A percentile compares a stretch with the other conserved stretches of the same genome.
phyloP scores from a whole-genome alignment of 2,329 filamentous ascomycete genomes.

The Talaromyces sp. region DNA sequence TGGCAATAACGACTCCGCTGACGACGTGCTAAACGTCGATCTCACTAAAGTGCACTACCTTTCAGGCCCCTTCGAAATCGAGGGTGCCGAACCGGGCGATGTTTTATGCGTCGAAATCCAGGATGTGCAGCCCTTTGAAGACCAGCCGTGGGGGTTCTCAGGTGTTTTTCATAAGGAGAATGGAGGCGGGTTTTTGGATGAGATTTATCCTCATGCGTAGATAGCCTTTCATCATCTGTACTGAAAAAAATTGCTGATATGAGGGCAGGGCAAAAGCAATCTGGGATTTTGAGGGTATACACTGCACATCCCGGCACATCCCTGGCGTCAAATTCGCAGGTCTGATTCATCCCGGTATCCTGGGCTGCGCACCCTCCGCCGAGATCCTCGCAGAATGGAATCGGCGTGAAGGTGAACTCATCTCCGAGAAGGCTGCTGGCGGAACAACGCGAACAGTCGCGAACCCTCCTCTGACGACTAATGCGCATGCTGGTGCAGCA shows the following conservation, averaged over 20 bases:
- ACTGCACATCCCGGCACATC: constrained; percentile 81
- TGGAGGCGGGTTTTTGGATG: constrained; percentile 84
- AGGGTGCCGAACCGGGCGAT: constrained; percentile 79
- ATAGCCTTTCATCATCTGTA: too few species aligned
- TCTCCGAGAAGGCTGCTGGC: constrained; percentile 55
- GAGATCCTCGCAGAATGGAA: constrained; percentile 82
- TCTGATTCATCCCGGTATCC: constrained; percentile 85
- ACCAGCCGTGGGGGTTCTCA: constrained; percentile 86
- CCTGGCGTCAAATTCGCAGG: constrained; percentile 84
- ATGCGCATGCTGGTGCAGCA: constrained; percentile 68
- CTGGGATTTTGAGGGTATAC: constrained; percentile 74
- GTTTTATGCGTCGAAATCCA: constrained; percentile 84
- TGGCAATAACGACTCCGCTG: constrained; percentile 81
- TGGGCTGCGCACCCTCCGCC: constrained; percentile 80
- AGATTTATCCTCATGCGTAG: constrained; percentile 77
- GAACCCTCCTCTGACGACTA: constrained; percentile 68
- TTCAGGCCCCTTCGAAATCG: constrained; percentile 82
- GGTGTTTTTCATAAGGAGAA: constrained; percentile 77
- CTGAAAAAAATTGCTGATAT: neutral
- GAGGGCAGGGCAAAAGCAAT: constrained; percentile 60
- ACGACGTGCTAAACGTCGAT: constrained; percentile 81
- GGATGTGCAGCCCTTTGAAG: constrained; percentile 83
- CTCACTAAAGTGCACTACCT: constrained; percentile 83
- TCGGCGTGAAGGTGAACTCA: constrained; percentile 73
- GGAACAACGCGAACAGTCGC: constrained; percentile 67